Evolutionary conservation across 805 yeast genomes (phyloP).

Genomic region (Ogataea thermomethanolica): DNA sequence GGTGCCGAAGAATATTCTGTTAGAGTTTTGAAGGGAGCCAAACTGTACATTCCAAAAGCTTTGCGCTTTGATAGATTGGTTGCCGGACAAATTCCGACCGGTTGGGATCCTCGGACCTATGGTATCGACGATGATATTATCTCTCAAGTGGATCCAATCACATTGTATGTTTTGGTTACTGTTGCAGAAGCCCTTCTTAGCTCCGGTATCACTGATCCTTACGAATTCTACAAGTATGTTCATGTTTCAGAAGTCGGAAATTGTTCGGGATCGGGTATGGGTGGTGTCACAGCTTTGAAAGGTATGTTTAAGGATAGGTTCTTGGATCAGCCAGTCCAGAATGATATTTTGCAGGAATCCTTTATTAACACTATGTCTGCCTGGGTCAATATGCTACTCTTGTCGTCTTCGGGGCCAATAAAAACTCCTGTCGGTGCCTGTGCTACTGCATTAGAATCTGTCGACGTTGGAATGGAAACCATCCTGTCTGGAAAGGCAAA

Average conservation of each 20-base stretch:
- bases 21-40: slow-evolving; percentile 87
- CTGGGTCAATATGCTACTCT: slow-evolving; percentile 97
- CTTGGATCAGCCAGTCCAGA: slow-evolving; percentile 91
- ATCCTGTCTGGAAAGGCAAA: slow-evolving; percentile 92
- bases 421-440: slow-evolving; percentile 99
- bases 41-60: slow-evolving; percentile 87
- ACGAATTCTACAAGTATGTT: slow-evolving; percentile 96
- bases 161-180: slow-evolving; percentile 87
- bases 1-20: slow-evolving; percentile 93
- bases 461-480: slow-evolving; percentile 93
- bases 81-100: slow-evolving; percentile 96
- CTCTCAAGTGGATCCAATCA: slow-evolving; percentile 93
- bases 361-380: slow-evolving; percentile 99
- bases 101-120: slow-evolving; percentile 93
- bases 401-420: slow-evolving; percentile 97
- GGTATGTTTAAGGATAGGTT: slow-evolving; percentile 98
- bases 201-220: slow-evolving; percentile 97
- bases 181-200: slow-evolving; percentile 92
- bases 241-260: slow-evolving; percentile 99
- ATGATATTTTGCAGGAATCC: slow-evolving; percentile 95
- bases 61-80: slow-evolving; percentile 65
- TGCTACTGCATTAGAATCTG: slow-evolving; percentile 98
- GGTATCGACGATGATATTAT: slow-evolving; percentile 94
- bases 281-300: slow-evolving; percentile 95
- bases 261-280: slow-evolving; percentile 99